Conservation (phyloP, 257 asterid species). For the Haberlea rhodopensis region DNA sequence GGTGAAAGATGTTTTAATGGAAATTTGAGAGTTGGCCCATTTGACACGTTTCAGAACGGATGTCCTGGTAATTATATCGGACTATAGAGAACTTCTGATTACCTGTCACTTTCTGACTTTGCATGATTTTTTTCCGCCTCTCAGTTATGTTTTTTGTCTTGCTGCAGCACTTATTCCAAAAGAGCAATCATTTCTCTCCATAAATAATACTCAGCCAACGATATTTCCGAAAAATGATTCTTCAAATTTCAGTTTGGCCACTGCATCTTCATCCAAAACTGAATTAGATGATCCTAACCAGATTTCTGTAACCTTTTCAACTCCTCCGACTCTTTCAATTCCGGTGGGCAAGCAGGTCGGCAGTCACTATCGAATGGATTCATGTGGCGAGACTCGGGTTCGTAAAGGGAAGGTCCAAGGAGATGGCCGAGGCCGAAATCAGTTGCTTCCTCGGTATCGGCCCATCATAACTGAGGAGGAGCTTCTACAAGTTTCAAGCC, state of each 20-base stretch:
- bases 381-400: conserved; percentile 44
- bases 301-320: conserved; percentile 33
- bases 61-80: conserved; percentile 46
- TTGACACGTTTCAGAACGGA: conserved; percentile 49
- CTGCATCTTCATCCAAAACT: conserved; percentile 41
- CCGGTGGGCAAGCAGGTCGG: conserved; percentile 42
- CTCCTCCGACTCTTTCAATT: conserved; percentile 30
- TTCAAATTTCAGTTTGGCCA: conserved; percentile 37
- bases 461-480: conserved; percentile 63
- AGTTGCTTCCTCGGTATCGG: conserved; percentile 67
- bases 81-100: conserved; percentile 5
- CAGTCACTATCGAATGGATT: conserved; percentile 42
- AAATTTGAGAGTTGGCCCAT: conserved; percentile 46
- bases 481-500: conserved; percentile 62
- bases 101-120: conserved; percentile 14
- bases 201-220: conserved; percentile 37
- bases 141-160: conserved; percentile 25
- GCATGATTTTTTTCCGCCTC: neutral
- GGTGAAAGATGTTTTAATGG: conserved; percentile 48
- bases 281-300: conserved; percentile 43
- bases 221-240: conserved; percentile 37
- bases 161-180: conserved; percentile 52
- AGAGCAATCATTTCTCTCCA: conserved; percentile 43
- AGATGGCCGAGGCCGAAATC: conserved; percentile 57
- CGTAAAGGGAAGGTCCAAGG: conserved; percentile 48